phyloP scores from a whole-genome alignment of 306 rosid genomes.

The Neltuma alba region DNA sequence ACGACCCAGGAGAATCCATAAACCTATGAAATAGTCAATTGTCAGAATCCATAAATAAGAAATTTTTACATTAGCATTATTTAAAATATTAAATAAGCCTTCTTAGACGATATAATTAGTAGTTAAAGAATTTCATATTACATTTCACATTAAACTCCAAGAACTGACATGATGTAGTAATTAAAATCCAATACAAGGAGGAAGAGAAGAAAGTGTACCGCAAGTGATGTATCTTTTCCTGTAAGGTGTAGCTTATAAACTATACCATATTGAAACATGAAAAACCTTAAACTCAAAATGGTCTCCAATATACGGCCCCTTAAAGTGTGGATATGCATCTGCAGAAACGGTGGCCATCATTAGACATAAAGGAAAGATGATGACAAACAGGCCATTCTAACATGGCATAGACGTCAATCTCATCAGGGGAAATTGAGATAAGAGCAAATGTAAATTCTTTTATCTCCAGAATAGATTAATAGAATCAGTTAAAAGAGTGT shows the following conservation, averaged over 20 bases:
- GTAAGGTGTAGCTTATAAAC: constrained; percentile 91
- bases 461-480: background rate
- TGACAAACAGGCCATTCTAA: constrained; percentile 10
- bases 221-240: constrained; percentile 71
- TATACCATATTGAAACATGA: constrained; percentile 78
- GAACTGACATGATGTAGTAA: background rate
- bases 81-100: background rate
- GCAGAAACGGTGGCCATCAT: constrained; percentile 35
- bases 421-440: background rate
- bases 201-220: constrained; percentile 55
- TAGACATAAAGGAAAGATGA: constrained; percentile 9
- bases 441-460: constrained; percentile 11
- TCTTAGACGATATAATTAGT: background rate
- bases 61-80: background rate
- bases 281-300: constrained; percentile 81
- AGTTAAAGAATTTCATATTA: background rate
- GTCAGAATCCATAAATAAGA: constrained; percentile 31
- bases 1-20: constrained; percentile 96
- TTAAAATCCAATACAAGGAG: constrained; percentile 18
- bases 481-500: constrained; percentile 7
- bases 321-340: constrained; percentile 84
- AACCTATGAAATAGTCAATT: constrained; percentile 49
- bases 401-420: background rate
- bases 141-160: background rate
- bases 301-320: constrained; percentile 96